Evolutionary conservation across 352 stramenopile genomes (phyloP).

Genomic region (Globisporangium echinulatum): DNA sequence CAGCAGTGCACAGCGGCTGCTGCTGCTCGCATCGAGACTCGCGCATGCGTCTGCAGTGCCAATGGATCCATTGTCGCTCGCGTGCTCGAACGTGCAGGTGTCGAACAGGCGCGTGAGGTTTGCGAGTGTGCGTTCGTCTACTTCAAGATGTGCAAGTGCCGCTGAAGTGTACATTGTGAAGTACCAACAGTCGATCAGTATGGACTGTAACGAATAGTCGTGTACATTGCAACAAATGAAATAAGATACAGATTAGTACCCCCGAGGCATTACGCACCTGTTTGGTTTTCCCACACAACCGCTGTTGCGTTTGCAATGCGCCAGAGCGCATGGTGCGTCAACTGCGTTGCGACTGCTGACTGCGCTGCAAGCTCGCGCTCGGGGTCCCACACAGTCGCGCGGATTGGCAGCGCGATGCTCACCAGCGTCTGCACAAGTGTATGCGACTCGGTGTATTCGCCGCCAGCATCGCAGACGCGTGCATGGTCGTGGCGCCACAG

Average conservation of each 20-base stretch:
- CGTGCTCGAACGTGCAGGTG: conserved; percentile 1
- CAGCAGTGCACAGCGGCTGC: background rate
- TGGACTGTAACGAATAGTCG: no score
- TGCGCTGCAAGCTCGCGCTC: background rate
- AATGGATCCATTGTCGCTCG: background rate
- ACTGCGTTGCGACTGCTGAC: background rate
- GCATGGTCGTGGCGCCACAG: conserved; percentile 38
- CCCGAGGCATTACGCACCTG: background rate
- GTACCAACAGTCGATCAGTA: no score
- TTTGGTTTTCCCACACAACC: conserved; percentile 5
- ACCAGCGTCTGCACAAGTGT: conserved; percentile 6
- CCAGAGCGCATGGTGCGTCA: background rate
- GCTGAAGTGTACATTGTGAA: background rate
- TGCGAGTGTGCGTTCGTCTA: conserved; percentile 1
- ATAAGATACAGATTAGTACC: background rate
- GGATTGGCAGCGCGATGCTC: conserved; percentile 8
- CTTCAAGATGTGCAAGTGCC: background rate
- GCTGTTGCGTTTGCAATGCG: background rate
- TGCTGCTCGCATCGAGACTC: background rate
- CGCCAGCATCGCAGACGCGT: background rate
- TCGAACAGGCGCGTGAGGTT: conserved; percentile 4
- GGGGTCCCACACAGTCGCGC: conserved; percentile 1
- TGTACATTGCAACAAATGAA: no score
- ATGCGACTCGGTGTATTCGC: background rate
- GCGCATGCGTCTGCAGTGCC: background rate